phyloP scores from a whole-genome alignment of 257 asterid genomes.

The Solanum lignicaule region DNA sequence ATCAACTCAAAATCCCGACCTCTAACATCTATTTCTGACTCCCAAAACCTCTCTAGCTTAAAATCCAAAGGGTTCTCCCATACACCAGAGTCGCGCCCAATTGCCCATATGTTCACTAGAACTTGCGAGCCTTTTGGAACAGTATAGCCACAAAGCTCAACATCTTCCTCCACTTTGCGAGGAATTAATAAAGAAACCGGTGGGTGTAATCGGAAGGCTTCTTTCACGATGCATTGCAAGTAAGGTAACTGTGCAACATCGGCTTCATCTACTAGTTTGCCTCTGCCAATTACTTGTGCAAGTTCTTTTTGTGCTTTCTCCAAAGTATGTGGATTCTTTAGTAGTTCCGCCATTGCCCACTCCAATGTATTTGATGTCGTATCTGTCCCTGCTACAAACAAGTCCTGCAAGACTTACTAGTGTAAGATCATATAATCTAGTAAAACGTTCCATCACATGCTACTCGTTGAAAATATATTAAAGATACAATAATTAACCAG shows the following conservation, averaged over 20 bases:
- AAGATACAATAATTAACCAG: constrained; percentile 18
- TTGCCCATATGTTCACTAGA: constrained; percentile 24
- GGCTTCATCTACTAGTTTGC: constrained; percentile 5
- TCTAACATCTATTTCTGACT: constrained; percentile 11
- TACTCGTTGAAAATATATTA: too few species aligned
- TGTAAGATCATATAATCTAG: background rate
- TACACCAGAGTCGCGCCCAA: constrained; percentile 11
- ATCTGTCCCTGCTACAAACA: constrained; percentile 21
- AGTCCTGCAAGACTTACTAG: constrained; percentile 10
- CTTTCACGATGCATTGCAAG: constrained; percentile 16
- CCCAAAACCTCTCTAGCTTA: constrained; percentile 20
- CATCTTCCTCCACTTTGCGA: constrained; percentile 10
- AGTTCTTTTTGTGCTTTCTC: constrained; percentile 19
- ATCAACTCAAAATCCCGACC: constrained; percentile 24
- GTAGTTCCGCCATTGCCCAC: constrained; percentile 24
- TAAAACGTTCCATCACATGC: too few species aligned
- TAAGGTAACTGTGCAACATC: constrained; percentile 10
- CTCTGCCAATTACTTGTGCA: constrained; percentile 12
- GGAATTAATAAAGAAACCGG: constrained; percentile 20
- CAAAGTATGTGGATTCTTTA: constrained; percentile 10
- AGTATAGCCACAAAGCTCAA: constrained; percentile 8
- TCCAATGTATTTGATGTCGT: constrained; percentile 14
- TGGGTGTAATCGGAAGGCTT: constrained; percentile 20
- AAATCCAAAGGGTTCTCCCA: constrained; percentile 14
- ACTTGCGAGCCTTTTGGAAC: constrained; percentile 14